Evolutionary conservation across 2,329 filamentous ascomycete species (phyloP).

Genomic region (Scytalidium lignicola): DNA sequence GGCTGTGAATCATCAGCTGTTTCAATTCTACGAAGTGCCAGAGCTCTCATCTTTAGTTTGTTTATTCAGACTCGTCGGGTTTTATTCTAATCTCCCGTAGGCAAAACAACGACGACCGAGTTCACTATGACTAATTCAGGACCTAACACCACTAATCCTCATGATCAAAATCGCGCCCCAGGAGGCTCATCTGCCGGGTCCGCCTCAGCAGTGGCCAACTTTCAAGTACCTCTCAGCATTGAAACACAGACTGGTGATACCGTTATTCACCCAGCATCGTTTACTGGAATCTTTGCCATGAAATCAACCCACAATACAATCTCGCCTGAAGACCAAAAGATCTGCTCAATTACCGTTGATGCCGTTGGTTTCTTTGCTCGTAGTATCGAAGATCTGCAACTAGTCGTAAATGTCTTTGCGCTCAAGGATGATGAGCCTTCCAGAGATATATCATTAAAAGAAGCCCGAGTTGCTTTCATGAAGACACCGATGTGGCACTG

Average conservation of each 20-base stretch:
- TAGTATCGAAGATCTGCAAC: constrained; percentile 48
- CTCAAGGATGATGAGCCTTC: constrained; percentile 42
- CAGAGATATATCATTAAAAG: not conserved
- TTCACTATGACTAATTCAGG: constrained; percentile 52
- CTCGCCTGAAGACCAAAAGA: constrained; percentile 52
- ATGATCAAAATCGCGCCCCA: constrained; percentile 45
- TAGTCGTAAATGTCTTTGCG: constrained; percentile 47
- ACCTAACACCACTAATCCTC: constrained; percentile 51
- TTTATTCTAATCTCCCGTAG: not conserved
- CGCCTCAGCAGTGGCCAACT: constrained; percentile 57
- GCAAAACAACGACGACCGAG: constrained; percentile 55
- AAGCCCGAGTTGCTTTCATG: constrained; percentile 1
- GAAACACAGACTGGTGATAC: constrained; percentile 62
- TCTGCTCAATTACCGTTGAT: constrained; percentile 52
- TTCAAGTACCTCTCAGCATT: constrained; percentile 52
- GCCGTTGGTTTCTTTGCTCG: constrained; percentile 58
- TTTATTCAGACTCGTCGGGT: no score
- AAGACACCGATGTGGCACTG: constrained; percentile 15
- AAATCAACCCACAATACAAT: constrained; percentile 61
- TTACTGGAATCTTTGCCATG: constrained; percentile 56
- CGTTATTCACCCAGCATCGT: constrained; percentile 56
- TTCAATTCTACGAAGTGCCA: constrained; percentile 43
- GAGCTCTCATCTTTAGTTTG: constrained; percentile 46
- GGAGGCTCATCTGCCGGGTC: constrained; percentile 63
- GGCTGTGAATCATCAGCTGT: constrained; percentile 33